phyloP scores from a whole-genome alignment of 495 filamentous ascomycete species.

The Evernia prunastri region DNA sequence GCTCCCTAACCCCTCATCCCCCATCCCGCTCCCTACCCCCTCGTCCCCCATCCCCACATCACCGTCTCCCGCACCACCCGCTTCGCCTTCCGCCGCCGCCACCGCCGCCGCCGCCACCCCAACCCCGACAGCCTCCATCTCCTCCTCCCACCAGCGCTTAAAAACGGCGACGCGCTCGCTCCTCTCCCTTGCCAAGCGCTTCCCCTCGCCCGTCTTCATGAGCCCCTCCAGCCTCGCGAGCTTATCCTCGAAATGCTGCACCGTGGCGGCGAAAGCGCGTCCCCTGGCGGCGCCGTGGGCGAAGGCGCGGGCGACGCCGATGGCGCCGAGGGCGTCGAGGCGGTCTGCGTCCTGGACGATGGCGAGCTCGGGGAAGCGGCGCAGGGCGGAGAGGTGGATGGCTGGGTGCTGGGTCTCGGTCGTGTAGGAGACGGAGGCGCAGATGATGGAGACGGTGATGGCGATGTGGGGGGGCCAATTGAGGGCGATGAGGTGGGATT shows the following conservation, averaged over 20 bases:
- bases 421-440: conserved; percentile 18
- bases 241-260: conserved; percentile 43
- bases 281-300: conserved; percentile 46
- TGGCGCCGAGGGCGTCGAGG: conserved; percentile 68
- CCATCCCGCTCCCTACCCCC: too few relatives aligned
- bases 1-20: too few relatives aligned
- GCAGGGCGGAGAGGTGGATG: conserved; percentile 4
- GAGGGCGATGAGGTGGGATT: conserved; percentile 15
- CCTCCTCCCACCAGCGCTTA: conserved; percentile 49
- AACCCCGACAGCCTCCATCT: conserved; percentile 4
- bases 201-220: conserved; percentile 66
- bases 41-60: too few relatives aligned
- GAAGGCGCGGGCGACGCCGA: conserved; percentile 63
- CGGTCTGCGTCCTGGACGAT: conserved; percentile 74
- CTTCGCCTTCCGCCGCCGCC: neutral
- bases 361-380: conserved; percentile 56
- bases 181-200: conserved; percentile 47
- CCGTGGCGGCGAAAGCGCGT: neutral
- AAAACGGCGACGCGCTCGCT: conserved; percentile 51
- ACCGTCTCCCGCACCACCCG: too few relatives aligned
- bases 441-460: conserved; percentile 13
- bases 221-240: conserved; percentile 51
- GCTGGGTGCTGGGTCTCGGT: conserved; percentile 1
- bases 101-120: too few relatives aligned
- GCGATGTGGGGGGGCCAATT: conserved; percentile 19